Percentiles rank a stretch among this genome's conserved stretches.
phyloP scores from a whole-genome alignment of 2,329 filamentous ascomycete genomes.

The Verticillium nubilum region DNA sequence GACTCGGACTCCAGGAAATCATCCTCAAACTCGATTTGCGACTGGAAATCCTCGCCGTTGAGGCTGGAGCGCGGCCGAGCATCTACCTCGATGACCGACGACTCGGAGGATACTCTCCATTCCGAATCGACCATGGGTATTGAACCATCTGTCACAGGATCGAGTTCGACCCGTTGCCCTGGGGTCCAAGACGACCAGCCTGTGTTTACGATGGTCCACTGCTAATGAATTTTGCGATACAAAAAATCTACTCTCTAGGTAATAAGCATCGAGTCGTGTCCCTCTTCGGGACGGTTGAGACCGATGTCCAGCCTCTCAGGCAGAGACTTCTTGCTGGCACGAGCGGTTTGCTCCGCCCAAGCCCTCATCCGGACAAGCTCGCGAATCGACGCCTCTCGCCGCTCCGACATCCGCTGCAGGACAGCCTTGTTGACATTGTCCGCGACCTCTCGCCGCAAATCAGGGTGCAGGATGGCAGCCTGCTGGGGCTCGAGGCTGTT shows the following conservation, averaged over 20 bases:
- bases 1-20: too few species aligned
- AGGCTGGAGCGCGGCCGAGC: too few species aligned
- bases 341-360: constrained; percentile 71
- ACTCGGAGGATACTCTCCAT: too few species aligned
- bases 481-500: constrained; percentile 73
- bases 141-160: too few species aligned
- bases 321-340: constrained; percentile 33
- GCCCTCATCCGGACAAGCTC: constrained; percentile 75
- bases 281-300: constrained; percentile 21
- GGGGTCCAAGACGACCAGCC: too few species aligned
- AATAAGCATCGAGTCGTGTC: constrained; percentile 10
- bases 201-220: too few species aligned
- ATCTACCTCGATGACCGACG: too few species aligned
- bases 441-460: constrained; percentile 77
- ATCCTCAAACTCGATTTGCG: too few species aligned
- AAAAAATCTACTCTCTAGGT: constrained; percentile 5
- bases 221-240: too few species aligned
- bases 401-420: constrained; percentile 63
- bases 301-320: constrained; percentile 35
- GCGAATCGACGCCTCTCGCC: constrained; percentile 75
- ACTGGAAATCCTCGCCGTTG: too few species aligned
- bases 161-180: too few species aligned
- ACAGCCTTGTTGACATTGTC: constrained; percentile 86
- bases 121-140: too few species aligned
- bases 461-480: constrained; percentile 70